Conservation (phyloP, 805 yeast genomes). For the Lachancea quebecensis region DNA sequence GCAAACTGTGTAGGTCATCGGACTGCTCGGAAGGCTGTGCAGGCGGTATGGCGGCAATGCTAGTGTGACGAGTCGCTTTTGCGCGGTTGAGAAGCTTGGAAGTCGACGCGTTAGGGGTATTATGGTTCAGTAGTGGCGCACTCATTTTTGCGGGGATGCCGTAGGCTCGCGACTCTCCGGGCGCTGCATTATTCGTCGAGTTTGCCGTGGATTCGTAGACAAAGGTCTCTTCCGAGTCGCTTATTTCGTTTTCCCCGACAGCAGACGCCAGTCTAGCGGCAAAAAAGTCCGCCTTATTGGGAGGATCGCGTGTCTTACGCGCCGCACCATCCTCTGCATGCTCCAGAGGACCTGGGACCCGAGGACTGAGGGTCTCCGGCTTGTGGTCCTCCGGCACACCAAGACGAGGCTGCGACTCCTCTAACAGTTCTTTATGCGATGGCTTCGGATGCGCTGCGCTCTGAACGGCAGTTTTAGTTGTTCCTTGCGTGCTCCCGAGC, state of each 20-base stretch:
- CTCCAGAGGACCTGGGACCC: neutral
- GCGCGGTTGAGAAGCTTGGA: conserved; percentile 21
- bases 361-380: neutral
- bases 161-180: conserved; percentile 16
- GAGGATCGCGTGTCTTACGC: conserved; percentile 6
- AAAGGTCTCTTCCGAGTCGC: conserved; percentile 91
- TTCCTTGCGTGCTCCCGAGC: neutral
- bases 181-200: conserved; percentile 26
- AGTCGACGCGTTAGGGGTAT: conserved; percentile 7
- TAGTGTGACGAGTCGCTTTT: conserved; percentile 29
- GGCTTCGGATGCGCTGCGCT: neutral
- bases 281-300: conserved; percentile 80
- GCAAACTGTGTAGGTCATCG: conserved; percentile 5
- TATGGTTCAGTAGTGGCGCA: conserved; percentile 27
- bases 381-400: neutral
- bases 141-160: conserved; percentile 30
- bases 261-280: conserved; percentile 95
- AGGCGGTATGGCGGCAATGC: conserved; percentile 26
- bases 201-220: conserved; percentile 63
- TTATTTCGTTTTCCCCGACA: conserved; percentile 78
- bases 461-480: no score
- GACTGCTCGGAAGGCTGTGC: conserved; percentile 1
- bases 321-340: neutral
- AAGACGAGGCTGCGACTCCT: conserved; percentile 2
- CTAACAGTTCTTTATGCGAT: neutral